phyloP scores from a whole-genome alignment of 1,139 yeast species.

The Lipomyces yarrowii region DNA sequence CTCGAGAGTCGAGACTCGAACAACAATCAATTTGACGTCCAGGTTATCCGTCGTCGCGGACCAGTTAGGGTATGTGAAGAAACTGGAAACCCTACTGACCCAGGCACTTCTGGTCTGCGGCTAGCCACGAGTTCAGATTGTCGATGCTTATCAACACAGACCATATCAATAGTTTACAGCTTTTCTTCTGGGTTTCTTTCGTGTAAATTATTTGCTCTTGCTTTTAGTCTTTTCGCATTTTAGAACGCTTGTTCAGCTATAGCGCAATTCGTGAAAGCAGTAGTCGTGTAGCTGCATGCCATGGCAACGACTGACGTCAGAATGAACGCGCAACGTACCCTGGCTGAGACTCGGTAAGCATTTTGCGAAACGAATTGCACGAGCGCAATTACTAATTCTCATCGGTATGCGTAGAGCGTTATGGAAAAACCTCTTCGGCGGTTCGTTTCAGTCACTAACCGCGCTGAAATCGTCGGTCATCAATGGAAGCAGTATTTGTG shows the following conservation, averaged over 20 bases:
- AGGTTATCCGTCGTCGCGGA: neutral
- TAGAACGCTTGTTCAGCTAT: neutral
- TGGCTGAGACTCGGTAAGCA: neutral
- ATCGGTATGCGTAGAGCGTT: conserved; percentile 1
- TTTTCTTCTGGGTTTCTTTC: neutral
- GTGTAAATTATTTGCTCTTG: neutral
- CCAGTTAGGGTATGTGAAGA: neutral
- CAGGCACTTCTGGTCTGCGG: neutral
- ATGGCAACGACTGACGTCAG: neutral
- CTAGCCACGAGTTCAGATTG: neutral
- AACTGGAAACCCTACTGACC: neutral
- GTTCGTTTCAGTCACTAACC: conserved; percentile 19
- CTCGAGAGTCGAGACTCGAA: too few relatives aligned
- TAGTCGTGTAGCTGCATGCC: neutral
- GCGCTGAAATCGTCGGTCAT: conserved; percentile 25
- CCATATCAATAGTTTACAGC: neutral
- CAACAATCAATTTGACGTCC: neutral
- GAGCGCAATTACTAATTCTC: neutral
- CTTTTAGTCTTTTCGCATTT: neutral
- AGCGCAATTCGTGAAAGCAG: neutral
- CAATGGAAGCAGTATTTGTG: conserved; percentile 22
- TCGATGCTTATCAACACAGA: neutral
- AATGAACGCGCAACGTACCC: neutral
- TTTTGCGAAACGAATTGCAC: neutral
- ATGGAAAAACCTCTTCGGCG: conserved; percentile 19